Evolutionary conservation across 2,329 filamentous ascomycete species (phyloP).

Genomic region (Dryadomyces sulphureus): DNA sequence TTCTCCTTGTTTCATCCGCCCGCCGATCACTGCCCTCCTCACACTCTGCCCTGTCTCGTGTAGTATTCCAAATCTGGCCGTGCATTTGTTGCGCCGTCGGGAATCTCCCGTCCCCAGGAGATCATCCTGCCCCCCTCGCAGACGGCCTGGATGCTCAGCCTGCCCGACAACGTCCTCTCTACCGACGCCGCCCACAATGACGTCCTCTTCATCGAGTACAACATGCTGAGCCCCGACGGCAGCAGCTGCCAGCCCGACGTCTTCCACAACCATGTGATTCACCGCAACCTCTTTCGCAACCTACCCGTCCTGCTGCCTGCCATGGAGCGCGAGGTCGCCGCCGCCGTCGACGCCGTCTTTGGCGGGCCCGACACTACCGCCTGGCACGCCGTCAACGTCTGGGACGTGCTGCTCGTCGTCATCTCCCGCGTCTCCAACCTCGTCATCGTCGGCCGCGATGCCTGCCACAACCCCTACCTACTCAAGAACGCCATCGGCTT

Average conservation of each 20-base stretch:
- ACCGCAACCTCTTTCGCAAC: conserved; percentile 28
- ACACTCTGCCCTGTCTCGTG: too few relatives aligned
- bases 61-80: conserved; percentile 26
- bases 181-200: conserved; percentile 29
- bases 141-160: conserved; percentile 30
- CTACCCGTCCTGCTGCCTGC: conserved; percentile 22
- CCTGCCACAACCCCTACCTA: conserved; percentile 28
- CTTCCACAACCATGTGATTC: conserved; percentile 26
- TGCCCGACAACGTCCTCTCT: conserved; percentile 28
- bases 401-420: conserved; percentile 27
- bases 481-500: conserved; percentile 32
- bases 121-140: conserved; percentile 28
- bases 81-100: conserved; percentile 26
- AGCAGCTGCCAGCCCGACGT: conserved; percentile 4
- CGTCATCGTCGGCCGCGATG: conserved; percentile 23
- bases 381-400: conserved; percentile 27
- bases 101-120: conserved; percentile 25
- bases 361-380: conserved; percentile 8
- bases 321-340: conserved; percentile 25
- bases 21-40: background rate
- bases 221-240: conserved; percentile 20
- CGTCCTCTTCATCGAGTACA: conserved; percentile 24
- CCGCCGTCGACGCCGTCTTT: conserved; percentile 21
- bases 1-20: background rate
- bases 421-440: conserved; percentile 28